Conservation (phyloP, 2,329 filamentous ascomycete genomes). For the Delphinella strobiligena region DNA sequence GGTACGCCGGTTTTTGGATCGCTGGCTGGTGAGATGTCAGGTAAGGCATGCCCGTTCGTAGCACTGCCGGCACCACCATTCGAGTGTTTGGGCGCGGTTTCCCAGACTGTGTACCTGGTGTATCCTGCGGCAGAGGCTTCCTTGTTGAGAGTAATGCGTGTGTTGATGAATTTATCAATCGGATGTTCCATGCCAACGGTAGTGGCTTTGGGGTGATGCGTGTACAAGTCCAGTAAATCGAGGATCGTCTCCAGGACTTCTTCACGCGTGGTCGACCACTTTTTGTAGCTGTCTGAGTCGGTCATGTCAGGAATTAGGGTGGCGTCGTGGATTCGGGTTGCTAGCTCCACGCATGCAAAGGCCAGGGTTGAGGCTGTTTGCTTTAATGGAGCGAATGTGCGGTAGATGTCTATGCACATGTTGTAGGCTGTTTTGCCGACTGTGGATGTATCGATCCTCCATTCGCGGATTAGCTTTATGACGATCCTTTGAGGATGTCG, state of each 20-base stretch:
- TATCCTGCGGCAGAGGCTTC: constrained; percentile 54
- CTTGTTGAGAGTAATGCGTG: constrained; percentile 78
- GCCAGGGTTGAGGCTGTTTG: constrained; percentile 78
- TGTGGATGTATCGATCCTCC: constrained; percentile 12
- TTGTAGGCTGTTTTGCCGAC: constrained; percentile 63
- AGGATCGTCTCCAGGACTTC: constrained; percentile 65
- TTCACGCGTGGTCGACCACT: constrained; percentile 31
- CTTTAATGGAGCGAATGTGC: constrained; percentile 86
- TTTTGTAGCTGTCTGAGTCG: constrained; percentile 34
- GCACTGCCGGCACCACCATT: constrained; percentile 22
- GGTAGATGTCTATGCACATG: constrained; percentile 80
- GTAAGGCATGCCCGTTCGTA: constrained; percentile 12
- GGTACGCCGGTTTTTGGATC: too few species aligned
- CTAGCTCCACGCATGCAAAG: constrained; percentile 69
- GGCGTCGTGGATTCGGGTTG: constrained; percentile 53
- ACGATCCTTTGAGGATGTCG: constrained; percentile 78
- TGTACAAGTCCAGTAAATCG: constrained; percentile 85
- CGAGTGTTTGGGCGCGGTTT: constrained; percentile 25
- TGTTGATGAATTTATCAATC: constrained; percentile 67
- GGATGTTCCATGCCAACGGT: constrained; percentile 61
- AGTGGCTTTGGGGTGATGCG: constrained; percentile 65
- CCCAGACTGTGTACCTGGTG: constrained; percentile 47
- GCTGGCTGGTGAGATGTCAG: constrained; percentile 4
- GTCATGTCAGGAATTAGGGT: constrained; percentile 37
- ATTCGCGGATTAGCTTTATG: constrained; percentile 50